Evolutionary conservation across 2,329 filamentous ascomycete genomes (phyloP).

Genomic region (Knufia petricola): DNA sequence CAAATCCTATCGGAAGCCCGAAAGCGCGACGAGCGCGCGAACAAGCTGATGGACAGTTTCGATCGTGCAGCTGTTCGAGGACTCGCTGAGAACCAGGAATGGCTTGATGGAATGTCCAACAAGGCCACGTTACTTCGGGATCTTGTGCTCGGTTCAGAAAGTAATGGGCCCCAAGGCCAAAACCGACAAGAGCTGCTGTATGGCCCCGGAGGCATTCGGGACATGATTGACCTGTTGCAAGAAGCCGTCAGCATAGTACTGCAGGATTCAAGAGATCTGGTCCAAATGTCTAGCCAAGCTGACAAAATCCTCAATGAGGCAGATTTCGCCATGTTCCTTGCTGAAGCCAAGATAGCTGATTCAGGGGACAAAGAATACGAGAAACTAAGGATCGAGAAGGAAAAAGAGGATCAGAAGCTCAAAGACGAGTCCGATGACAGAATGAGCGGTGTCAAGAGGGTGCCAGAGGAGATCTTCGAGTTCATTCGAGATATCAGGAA

Average conservation of each 20-base stretch:
- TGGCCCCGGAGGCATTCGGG: conserved; percentile 12
- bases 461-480: conserved; percentile 29
- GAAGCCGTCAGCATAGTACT: conserved; percentile 33
- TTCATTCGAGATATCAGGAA: conserved; percentile 33
- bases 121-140: conserved; percentile 33
- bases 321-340: conserved; percentile 45
- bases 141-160: conserved; percentile 25
- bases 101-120: conserved; percentile 39
- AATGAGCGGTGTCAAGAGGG: conserved; percentile 33
- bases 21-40: conserved; percentile 41
- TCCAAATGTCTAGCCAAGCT: conserved; percentile 38
- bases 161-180: conserved; percentile 28
- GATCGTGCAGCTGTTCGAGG: conserved; percentile 41
- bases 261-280: conserved; percentile 37
- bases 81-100: conserved; percentile 43
- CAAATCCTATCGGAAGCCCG: conserved; percentile 41
- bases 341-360: conserved; percentile 40
- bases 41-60: conserved; percentile 41
- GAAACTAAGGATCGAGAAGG: conserved; percentile 37
- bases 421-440: conserved; percentile 33
- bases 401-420: conserved; percentile 40
- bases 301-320: conserved; percentile 44
- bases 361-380: conserved; percentile 34
- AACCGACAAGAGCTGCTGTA: conserved; percentile 26
- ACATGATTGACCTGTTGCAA: conserved; percentile 30